Evolutionary conservation across 83 land plant species (phyloP).

Genomic region (Isoetes engelmannii): DNA sequence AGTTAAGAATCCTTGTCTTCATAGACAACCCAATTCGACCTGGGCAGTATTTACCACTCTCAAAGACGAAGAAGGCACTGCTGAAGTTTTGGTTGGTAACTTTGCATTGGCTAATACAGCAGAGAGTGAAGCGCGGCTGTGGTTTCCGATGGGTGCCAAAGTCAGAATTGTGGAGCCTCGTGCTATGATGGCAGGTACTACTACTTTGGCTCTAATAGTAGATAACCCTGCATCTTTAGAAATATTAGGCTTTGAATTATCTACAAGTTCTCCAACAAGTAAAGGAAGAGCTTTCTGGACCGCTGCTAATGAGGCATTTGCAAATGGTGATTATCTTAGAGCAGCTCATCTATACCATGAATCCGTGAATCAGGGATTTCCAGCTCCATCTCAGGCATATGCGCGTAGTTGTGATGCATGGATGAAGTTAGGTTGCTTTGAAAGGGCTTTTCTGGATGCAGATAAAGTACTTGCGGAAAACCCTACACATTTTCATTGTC

Average conservation of each 20-base stretch:
- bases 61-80: background rate
- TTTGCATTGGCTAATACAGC: background rate
- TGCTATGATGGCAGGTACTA: background rate
- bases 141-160: conserved; percentile 1
- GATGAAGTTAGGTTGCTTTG: background rate
- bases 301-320: background rate
- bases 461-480: background rate
- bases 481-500: too few relatives aligned
- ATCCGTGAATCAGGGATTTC: background rate
- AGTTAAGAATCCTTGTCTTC: too few relatives aligned
- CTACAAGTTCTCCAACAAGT: background rate
- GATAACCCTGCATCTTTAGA: conserved; percentile 5
- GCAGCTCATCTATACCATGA: background rate
- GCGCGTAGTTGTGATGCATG: background rate
- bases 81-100: background rate
- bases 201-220: background rate
- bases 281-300: background rate
- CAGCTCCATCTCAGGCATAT: background rate
- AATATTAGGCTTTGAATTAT: background rate
- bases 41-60: background rate
- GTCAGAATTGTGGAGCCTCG: conserved; percentile 1
- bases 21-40: too few relatives aligned
- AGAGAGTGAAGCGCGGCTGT: background rate
- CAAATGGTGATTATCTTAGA: too few relatives aligned
- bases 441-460: conserved; percentile 1